These are phyloP conservation scores for Beauveria australis DNA, from an alignment of 2,329 filamentous ascomycete species.

Conservation along the genomic window DNA sequence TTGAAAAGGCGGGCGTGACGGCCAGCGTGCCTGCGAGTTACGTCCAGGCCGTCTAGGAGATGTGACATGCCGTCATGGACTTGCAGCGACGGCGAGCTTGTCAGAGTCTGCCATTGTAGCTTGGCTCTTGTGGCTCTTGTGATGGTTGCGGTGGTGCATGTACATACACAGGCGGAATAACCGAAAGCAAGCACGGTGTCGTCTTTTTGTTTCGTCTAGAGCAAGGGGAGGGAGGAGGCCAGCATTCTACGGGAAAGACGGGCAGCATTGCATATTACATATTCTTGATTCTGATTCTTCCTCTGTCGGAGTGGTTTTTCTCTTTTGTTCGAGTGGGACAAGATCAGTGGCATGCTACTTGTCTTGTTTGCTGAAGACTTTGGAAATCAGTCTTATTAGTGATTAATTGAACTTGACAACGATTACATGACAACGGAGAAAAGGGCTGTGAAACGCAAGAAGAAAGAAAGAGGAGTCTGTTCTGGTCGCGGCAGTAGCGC, in stretches of 20 bases:
- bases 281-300: neutral
- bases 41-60: constrained; percentile 60
- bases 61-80: neutral
- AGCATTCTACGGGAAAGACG: neutral
- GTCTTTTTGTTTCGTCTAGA: neutral
- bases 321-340: neutral
- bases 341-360: neutral
- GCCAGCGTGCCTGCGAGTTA: constrained; percentile 94
- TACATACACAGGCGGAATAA: neutral
- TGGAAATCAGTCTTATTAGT: neutral
- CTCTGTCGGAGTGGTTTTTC: neutral
- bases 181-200: neutral
- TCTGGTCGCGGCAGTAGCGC: neutral
- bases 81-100: neutral
- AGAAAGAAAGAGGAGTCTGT: constrained; percentile 1
- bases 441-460: neutral
- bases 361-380: too few species aligned
- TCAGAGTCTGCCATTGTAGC: neutral
- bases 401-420: neutral
- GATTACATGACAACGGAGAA: neutral
- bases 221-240: neutral
- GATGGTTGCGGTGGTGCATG: neutral
- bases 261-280: constrained; percentile 2
- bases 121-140: neutral
- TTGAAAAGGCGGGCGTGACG: constrained; percentile 79